These are phyloP conservation scores for Canavalia gladiata DNA, from an alignment of 306 rosid species.

Conservation along the genomic window DNA sequence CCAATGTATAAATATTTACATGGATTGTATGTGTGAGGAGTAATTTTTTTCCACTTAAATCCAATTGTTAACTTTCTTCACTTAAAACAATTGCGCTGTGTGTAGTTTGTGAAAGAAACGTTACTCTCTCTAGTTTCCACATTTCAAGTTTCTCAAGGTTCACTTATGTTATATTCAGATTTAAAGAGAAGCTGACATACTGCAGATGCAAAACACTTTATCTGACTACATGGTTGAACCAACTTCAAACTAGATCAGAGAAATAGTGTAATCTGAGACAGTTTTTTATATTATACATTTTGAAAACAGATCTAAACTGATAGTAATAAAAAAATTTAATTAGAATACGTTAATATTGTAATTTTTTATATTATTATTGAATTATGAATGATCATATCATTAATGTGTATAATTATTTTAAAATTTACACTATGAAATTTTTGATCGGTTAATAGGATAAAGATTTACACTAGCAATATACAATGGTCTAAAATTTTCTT, in stretches of 20 bases:
- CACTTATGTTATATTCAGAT: background rate
- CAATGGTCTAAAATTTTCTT: too few relatives aligned
- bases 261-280: background rate
- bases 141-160: background rate
- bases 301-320: background rate
- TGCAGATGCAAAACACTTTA: background rate
- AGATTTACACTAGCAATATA: too few relatives aligned
- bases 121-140: background rate
- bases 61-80: conserved; percentile 12
- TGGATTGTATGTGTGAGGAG: conserved; percentile 1
- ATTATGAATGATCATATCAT: too few relatives aligned
- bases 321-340: background rate
- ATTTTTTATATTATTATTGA: too few relatives aligned
- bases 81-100: background rate
- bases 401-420: too few relatives aligned
- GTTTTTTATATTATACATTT: background rate
- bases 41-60: background rate
- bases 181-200: background rate
- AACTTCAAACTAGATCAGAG: background rate
- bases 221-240: background rate
- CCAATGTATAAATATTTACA: background rate
- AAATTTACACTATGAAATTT: too few relatives aligned
- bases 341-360: too few relatives aligned
- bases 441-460: too few relatives aligned
- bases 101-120: conserved; percentile 5